Percentiles rank a stretch among this genome's conserved stretches.
phyloP scores from a whole-genome alignment of 352 stramenopile species.

The Pilasporangium apinafurcum region DNA sequence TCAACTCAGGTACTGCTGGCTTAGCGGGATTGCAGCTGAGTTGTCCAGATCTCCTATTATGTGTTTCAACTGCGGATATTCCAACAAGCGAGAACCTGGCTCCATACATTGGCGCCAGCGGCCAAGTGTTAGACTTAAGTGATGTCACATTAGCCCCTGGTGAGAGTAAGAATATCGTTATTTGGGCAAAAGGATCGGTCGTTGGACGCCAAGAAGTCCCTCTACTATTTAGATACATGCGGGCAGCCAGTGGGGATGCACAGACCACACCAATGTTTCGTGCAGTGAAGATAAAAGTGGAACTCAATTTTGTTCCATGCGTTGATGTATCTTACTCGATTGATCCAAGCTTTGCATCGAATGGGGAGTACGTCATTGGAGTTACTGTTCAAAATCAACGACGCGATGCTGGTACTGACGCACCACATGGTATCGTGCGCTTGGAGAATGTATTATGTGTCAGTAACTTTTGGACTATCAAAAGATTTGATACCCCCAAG shows the following conservation, averaged over 20 bases:
- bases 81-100: constrained; percentile 16
- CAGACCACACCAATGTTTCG: constrained; percentile 15
- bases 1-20: constrained; percentile 48
- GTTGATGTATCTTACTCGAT: constrained; percentile 61
- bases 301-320: constrained; percentile 49
- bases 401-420: constrained; percentile 10
- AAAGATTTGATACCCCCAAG: constrained; percentile 22
- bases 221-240: constrained; percentile 68
- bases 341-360: constrained; percentile 54
- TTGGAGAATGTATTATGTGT: constrained; percentile 54
- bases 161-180: constrained; percentile 32
- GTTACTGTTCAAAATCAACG: constrained; percentile 60
- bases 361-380: constrained; percentile 67
- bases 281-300: constrained; percentile 50
- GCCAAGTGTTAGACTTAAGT: constrained; percentile 56
- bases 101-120: constrained; percentile 54
- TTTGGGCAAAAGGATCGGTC: constrained; percentile 41
- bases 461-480: constrained; percentile 55
- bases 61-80: constrained; percentile 16
- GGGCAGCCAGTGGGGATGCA: constrained; percentile 10
- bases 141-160: constrained; percentile 39
- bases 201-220: constrained; percentile 37
- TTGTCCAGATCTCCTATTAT: constrained; percentile 60
- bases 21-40: constrained; percentile 52
- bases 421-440: constrained; percentile 25